Evolutionary conservation across 1,139 yeast species (phyloP), one percentile per base, ranked within the genome.

Genomic region (Nematodospora anomalae): DNA sequence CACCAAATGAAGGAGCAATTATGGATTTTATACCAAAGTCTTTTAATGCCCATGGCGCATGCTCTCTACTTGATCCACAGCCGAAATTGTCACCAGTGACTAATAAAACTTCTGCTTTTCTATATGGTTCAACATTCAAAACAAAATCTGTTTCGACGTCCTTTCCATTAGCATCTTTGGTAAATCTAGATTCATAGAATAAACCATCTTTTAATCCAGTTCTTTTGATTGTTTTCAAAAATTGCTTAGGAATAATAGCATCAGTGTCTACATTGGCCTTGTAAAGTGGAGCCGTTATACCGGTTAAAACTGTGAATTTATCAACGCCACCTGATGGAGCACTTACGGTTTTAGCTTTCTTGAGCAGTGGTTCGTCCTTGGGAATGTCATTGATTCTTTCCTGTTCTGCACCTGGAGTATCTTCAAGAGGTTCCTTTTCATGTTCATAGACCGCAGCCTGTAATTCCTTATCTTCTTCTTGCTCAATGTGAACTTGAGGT

Each of bases 21-120:
- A 92, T 85, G 46, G 92, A 84, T 62, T 86, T 83, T 62, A 92
- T 89, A 60, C 98, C 98, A 55, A 92, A 92, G 66, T 92, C 98
- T 55, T 88, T 90, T 49, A 92, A 76, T 3, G 98, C 98, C 98
- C 98, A 92, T 41, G 98, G 97, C 16, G 98, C 98, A 56, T 92
- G 98, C 64, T 92, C 98, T 75, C 98, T 87, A 4, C 97, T 89
- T 28, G 97, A 90, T 53, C 98, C 98, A 71, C 98, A 92, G 48
- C 98, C 98, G 60, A 92, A 92, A 71, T 92, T 92, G 60, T 87
- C 95, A 60, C 98, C 98, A 34, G 95, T 82, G 44, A 90, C 96
- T 49, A 90, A 84, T 50, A 92, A 72, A 49, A 90, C 82, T 63
- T 85, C 82, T 16, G 97, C 83, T 28, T 74, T 58, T 51, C 82